Evolutionary conservation across 768 basidiomycete genomes (phyloP).

Genomic region (Coprinopsis sp.): DNA sequence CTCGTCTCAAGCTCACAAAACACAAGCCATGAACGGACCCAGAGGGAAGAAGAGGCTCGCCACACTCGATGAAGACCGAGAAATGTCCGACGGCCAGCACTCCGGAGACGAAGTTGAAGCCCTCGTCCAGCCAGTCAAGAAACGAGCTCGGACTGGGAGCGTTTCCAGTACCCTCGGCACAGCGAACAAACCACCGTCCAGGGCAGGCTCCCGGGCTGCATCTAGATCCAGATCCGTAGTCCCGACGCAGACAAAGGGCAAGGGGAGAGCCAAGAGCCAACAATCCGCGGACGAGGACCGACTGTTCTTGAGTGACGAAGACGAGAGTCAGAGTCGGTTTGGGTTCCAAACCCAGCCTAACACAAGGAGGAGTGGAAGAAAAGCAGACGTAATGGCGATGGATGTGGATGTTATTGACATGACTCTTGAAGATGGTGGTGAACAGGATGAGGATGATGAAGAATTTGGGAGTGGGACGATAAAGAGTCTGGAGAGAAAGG

Average conservation of each 20-base stretch:
- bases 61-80: slow-evolving; percentile 32
- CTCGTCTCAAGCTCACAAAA: slow-evolving; percentile 18
- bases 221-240: slow-evolving; percentile 15
- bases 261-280: slow-evolving; percentile 21
- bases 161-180: slow-evolving; percentile 13
- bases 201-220: slow-evolving; percentile 20
- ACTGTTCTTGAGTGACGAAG: slow-evolving; percentile 13
- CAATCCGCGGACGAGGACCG: slow-evolving; percentile 36
- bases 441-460: slow-evolving; percentile 25
- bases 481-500: slow-evolving; percentile 18
- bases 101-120: not conserved
- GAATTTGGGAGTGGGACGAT: slow-evolving; percentile 2
- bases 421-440: too few relatives aligned
- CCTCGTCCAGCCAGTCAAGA: not conserved
- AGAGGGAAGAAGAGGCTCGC: slow-evolving; percentile 19
- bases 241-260: slow-evolving; percentile 17
- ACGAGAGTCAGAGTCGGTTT: not conserved
- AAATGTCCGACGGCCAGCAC: not conserved
- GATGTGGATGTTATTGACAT: too few relatives aligned
- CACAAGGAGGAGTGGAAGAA: not conserved
- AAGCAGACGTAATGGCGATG: not conserved
- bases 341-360: not conserved
- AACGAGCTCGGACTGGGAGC: slow-evolving; percentile 2
- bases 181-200: slow-evolving; percentile 25
- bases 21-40: slow-evolving; percentile 13